Percentiles rank a stretch among this genome's conserved stretches.
Conservation (phyloP, 2,329 filamentous ascomycete species). For the Sporothrix pallida region DNA sequence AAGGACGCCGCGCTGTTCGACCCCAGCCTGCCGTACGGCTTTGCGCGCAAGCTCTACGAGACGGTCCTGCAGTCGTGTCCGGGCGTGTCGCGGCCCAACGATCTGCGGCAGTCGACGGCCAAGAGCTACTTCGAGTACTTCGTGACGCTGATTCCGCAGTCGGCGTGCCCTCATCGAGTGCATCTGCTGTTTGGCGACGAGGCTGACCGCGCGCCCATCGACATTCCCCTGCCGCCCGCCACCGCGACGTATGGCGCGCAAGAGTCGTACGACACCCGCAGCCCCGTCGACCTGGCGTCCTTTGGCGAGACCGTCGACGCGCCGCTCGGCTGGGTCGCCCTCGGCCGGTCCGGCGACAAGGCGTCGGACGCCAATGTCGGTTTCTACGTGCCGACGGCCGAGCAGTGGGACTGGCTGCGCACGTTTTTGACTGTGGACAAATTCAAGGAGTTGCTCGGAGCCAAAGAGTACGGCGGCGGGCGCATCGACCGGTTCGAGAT, state of each 20-base stretch:
- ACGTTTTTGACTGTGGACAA: slow-evolving; percentile 45
- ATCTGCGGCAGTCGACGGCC: slow-evolving; percentile 34
- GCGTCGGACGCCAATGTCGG: slow-evolving; percentile 46
- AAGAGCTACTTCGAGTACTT: slow-evolving; percentile 35
- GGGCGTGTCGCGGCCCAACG: slow-evolving; percentile 34
- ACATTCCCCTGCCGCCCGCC: slow-evolving; percentile 26
- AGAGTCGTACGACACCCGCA: slow-evolving; percentile 29
- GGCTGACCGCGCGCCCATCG: not conserved
- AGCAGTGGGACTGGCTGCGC: slow-evolving; percentile 51
- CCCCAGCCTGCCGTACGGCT: slow-evolving; percentile 33
- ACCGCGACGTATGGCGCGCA: slow-evolving; percentile 29
- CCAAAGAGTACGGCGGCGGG: slow-evolving; percentile 49
- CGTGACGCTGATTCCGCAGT: slow-evolving; percentile 33
- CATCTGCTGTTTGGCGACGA: slow-evolving; percentile 31
- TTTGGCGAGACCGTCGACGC: slow-evolving; percentile 31
- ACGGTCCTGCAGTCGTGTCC: slow-evolving; percentile 36
- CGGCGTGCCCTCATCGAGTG: slow-evolving; percentile 31
- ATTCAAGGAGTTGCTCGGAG: slow-evolving; percentile 49
- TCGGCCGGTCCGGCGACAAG: slow-evolving; percentile 45
- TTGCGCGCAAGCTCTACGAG: slow-evolving; percentile 36
- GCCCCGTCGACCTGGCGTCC: slow-evolving; percentile 2
- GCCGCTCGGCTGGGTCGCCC: slow-evolving; percentile 31
- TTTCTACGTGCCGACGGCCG: slow-evolving; percentile 47
- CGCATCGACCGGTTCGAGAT: slow-evolving; percentile 55
- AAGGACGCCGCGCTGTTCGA: slow-evolving; percentile 32